Percentiles rank a stretch among this genome's conserved stretches.
phyloP scores from a whole-genome alignment of 345 rosid genomes.

The Corchorus olitorius region DNA sequence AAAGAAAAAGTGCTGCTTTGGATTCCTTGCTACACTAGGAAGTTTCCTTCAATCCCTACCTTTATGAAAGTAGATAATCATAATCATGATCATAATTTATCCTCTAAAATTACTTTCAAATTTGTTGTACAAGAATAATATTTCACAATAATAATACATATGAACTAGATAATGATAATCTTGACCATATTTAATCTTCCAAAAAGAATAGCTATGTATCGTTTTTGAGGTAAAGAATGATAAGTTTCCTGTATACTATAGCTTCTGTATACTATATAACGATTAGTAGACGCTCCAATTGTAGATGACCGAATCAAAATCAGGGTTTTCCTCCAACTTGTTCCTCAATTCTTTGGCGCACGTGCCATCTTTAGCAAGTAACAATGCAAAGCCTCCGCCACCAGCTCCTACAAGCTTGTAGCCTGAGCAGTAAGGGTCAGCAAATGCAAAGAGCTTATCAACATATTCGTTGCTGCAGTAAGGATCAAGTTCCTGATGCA shows the following conservation, averaged over 20 bases:
- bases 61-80: neutral
- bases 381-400: constrained; percentile 88
- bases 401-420: constrained; percentile 98
- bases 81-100: neutral
- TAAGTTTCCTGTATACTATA: neutral
- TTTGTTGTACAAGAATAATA: neutral
- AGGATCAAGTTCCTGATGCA: constrained; percentile 98
- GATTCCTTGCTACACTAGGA: constrained; percentile 35
- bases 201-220: neutral
- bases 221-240: neutral
- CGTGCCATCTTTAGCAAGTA: constrained; percentile 61
- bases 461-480: constrained; percentile 90
- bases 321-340: constrained; percentile 47
- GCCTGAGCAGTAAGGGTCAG: constrained; percentile 80
- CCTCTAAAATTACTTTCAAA: neutral
- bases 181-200: neutral
- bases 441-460: constrained; percentile 63
- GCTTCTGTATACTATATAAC: neutral
- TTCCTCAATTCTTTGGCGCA: constrained; percentile 53
- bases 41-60: constrained; percentile 12
- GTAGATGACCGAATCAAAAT: constrained; percentile 59
- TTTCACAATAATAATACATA: neutral
- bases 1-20: constrained; percentile 25
- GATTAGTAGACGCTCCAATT: constrained; percentile 53
- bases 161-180: neutral